Conservation (phyloP, 2,329 filamentous ascomycete species). For the Botrytis paeoniae region DNA sequence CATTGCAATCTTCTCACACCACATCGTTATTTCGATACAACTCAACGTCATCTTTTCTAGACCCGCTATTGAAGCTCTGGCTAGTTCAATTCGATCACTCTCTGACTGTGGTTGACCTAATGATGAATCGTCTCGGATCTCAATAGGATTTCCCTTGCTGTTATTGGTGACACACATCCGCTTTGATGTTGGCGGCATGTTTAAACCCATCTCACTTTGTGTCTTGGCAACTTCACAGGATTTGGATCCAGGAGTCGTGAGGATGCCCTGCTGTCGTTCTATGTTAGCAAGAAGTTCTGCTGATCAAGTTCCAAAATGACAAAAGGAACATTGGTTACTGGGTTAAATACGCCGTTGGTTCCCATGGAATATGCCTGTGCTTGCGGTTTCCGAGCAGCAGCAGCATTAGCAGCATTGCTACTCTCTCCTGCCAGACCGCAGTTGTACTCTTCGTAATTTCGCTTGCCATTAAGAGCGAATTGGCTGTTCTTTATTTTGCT, state of each 20-base stretch:
- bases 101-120: neutral
- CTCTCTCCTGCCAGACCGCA: neutral
- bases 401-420: neutral
- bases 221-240: neutral
- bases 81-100: neutral
- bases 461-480: neutral
- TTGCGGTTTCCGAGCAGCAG: neutral
- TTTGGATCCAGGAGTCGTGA: neutral
- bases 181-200: neutral
- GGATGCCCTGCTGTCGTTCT: neutral
- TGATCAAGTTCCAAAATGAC: neutral
- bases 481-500: neutral
- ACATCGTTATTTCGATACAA: too few species aligned
- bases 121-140: neutral
- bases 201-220: too few species aligned
- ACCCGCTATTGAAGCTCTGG: neutral
- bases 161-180: neutral
- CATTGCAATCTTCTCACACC: neutral
- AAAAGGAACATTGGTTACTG: neutral
- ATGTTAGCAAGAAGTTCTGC: neutral
- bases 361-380: neutral
- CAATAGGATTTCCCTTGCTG: neutral
- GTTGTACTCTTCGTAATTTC: neutral
- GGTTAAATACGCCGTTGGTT: neutral
- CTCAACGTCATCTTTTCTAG: fast-evolving